Conservation (phyloP, 1,284 basidiomycete genomes). For the Trametes sp. region DNA sequence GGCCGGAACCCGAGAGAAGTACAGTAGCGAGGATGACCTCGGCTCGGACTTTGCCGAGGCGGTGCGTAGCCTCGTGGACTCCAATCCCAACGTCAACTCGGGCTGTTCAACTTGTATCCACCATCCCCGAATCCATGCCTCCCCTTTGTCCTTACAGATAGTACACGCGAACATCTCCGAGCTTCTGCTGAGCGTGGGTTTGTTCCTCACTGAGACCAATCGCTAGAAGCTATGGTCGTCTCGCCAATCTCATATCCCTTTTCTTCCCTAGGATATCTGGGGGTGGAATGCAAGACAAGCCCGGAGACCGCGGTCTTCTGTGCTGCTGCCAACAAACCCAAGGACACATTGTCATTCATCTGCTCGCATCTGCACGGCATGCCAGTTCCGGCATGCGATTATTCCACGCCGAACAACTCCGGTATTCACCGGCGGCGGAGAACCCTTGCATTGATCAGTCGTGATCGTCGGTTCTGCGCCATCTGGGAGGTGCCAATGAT, state of each 20-base stretch:
- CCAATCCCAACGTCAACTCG: neutral
- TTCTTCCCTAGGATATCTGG: neutral
- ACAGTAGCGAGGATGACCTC: neutral
- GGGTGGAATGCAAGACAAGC: neutral
- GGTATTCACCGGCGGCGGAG: neutral
- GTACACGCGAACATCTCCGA: no score
- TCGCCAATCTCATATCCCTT: neutral
- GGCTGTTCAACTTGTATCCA: neutral
- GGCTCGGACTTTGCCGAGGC: neutral
- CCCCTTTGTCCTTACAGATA: no score
- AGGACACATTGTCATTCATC: conserved; percentile 3
- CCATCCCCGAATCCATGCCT: no score
- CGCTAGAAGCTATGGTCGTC: no score
- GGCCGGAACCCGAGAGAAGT: no score
- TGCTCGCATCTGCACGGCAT: neutral
- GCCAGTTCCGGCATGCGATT: neutral
- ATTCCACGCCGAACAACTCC: no score
- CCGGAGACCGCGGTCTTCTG: neutral
- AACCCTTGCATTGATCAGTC: neutral
- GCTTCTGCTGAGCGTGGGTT: no score
- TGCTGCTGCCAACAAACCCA: neutral
- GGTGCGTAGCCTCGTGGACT: neutral
- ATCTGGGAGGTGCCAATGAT: neutral
- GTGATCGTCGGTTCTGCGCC: neutral
- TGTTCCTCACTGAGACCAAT: no score